Percentiles rank a stretch among this genome's conserved stretches.
These are phyloP conservation scores for Fusarium illudens DNA, from an alignment of 2,329 filamentous ascomycete species.

Conservation along the genomic window DNA sequence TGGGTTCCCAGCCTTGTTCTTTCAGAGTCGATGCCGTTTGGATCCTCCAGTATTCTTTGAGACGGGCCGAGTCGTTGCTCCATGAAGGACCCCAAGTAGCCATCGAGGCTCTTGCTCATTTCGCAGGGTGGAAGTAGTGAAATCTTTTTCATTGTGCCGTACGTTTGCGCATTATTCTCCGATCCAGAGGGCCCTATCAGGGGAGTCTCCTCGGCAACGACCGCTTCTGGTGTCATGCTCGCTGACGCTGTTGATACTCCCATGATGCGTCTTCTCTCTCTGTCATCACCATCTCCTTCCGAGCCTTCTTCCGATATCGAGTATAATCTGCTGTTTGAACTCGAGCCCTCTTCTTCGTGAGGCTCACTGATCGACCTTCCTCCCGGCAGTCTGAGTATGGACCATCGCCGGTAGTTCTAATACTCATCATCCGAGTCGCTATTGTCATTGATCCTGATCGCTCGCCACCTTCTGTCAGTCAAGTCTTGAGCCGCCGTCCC, in stretches of 20 bases:
- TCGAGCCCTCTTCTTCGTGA: not conserved
- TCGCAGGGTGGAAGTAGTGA: not conserved
- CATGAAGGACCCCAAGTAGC: not conserved
- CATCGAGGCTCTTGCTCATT: not conserved
- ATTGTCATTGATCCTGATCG: constrained; percentile 76
- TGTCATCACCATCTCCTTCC: not conserved
- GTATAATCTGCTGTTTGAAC: not conserved
- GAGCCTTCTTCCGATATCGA: not conserved
- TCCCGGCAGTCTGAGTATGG: not conserved
- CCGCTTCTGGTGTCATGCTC: not conserved
- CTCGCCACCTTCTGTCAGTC: constrained; percentile 78
- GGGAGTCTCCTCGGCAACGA: not conserved
- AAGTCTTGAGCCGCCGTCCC: constrained; percentile 91
- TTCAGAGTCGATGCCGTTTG: not conserved
- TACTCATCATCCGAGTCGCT: constrained; percentile 78
- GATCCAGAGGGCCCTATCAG: not conserved
- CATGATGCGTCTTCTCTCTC: not conserved
- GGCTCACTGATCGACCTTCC: not conserved
- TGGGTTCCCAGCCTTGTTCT: not conserved
- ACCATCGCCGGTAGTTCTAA: constrained; percentile 39
- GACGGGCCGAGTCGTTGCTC: not conserved
- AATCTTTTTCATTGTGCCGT: not conserved
- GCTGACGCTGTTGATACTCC: not conserved
- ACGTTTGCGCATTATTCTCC: not conserved
- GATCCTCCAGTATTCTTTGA: not conserved